Evolutionary conservation across 257 asterid genomes (phyloP).

Genomic region (Prunella vulgaris): DNA sequence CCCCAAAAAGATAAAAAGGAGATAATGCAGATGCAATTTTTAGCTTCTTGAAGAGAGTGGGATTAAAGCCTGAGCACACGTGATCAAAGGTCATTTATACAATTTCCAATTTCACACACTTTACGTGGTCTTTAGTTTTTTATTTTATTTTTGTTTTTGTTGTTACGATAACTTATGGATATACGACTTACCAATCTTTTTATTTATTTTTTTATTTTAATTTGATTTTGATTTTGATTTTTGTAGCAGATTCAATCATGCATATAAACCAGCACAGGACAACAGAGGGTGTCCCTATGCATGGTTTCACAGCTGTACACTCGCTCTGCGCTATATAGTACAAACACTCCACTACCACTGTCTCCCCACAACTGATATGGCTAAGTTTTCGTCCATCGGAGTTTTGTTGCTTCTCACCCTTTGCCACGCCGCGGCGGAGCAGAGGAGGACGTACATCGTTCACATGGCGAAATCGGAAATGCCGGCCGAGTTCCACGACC

Average conservation of each 20-base stretch:
- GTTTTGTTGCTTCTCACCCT: slow-evolving; percentile 19
- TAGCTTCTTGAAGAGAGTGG: slow-evolving; percentile 15
- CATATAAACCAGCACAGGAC: slow-evolving; percentile 36
- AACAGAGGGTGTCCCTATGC: slow-evolving; percentile 32
- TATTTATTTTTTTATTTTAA: background rate
- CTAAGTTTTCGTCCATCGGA: slow-evolving; percentile 7
- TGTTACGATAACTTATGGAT: slow-evolving; percentile 13
- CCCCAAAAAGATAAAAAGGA: background rate
- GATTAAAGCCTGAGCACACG: slow-evolving; percentile 40
- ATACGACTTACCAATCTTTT: slow-evolving; percentile 16
- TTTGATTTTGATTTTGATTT: background rate
- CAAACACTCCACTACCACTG: background rate
- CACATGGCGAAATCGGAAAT: slow-evolving; percentile 77
- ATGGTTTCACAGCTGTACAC: slow-evolving; percentile 28
- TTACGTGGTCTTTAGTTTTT: background rate
- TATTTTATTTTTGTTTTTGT: no score
- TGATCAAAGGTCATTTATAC: slow-evolving; percentile 29
- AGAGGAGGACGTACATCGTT: slow-evolving; percentile 57
- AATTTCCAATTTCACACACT: slow-evolving; percentile 2
- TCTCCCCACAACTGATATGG: slow-evolving; percentile 1
- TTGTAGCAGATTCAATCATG: slow-evolving; percentile 30
- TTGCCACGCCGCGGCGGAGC: slow-evolving; percentile 21
- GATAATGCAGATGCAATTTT: background rate
- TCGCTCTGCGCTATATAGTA: slow-evolving; percentile 26
- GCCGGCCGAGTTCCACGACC: slow-evolving; percentile 61